phyloP scores from a whole-genome alignment of 2,329 filamentous ascomycete species.

The Drechslerella stenobrocha region DNA sequence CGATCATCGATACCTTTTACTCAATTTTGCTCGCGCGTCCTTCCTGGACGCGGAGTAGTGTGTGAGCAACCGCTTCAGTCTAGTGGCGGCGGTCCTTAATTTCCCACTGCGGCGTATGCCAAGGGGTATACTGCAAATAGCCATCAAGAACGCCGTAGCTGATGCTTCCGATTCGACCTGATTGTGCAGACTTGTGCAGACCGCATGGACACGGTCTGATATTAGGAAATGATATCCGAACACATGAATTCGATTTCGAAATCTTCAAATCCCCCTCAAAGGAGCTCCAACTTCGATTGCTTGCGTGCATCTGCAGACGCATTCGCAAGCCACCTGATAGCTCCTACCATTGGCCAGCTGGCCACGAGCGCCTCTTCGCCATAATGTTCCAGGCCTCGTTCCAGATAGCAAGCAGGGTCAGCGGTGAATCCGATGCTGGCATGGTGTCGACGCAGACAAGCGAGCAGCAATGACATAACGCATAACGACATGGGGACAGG shows the following conservation, averaged over 20 bases:
- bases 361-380: neutral
- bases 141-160: neutral
- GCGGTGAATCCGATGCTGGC: no score
- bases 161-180: neutral
- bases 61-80: slow-evolving; percentile 45
- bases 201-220: neutral
- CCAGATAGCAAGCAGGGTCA: no score
- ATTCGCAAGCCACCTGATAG: neutral
- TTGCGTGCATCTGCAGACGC: slow-evolving; percentile 1
- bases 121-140: neutral
- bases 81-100: slow-evolving; percentile 43
- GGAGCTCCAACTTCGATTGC: slow-evolving; percentile 3
- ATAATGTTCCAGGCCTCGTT: neutral
- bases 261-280: neutral
- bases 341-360: no score
- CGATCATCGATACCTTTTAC: slow-evolving; percentile 1
- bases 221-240: slow-evolving; percentile 6
- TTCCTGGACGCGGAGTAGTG: slow-evolving; percentile 16
- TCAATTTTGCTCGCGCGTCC: slow-evolving; percentile 1
- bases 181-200: neutral
- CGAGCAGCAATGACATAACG: no score
- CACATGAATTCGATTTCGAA: neutral
- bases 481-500: no score
- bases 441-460: no score
- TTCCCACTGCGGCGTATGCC: slow-evolving; percentile 18